Evolutionary conservation across 495 filamentous ascomycete genomes (phyloP), one percentile per base, ranked within the genome.

Genomic region (Glarea lozoyensis): DNA sequence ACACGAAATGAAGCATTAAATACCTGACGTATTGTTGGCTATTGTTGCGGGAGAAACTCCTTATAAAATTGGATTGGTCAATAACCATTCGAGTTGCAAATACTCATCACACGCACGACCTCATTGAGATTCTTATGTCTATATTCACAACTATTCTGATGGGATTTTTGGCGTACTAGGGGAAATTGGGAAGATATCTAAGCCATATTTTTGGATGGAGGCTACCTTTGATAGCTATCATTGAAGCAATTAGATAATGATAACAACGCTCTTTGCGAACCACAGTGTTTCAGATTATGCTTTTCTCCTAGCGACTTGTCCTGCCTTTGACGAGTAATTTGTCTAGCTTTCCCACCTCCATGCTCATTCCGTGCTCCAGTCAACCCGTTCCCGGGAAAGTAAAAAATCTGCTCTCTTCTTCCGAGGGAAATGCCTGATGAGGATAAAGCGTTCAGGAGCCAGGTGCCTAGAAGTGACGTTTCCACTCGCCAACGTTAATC

Each of bases 1-100:
- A 54, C 61, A 77, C 40, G 73, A 69, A 30, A 25, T 56, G 25
- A 46, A 45, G 19, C 48, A 51, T 19, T n/a, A n/a, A n/a, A n/a
- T n/a, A n/a, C n/a, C n/a, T n/a, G n/a, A n/a, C n/a, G n/a, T n/a
- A n/a, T n/a, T n/a, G n/a, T n/a, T n/a, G n/a, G n/a, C n/a, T n/a
- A n/a, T n/a, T n/a, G n/a, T n/a, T 23, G 20, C 23, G 10, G 35
- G 33, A 43, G 16, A 20, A 30, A 17, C 34, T 24, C 7, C 19
- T 29, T 21, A 49, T 24, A 30, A 17, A 22, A 24, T 23, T 24
- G 10, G 46, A 16, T n/a, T 38, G 33, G 37, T 41, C 18, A 16
- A 3, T 37, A 5, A 19, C 22, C 39, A 42, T 18, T 42, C 12
- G 24, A 42, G 19, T 21, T 20, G 9, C 7, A 7, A n/a, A n/a